Evolutionary conservation across 305 asterid species (phyloP).

Genomic region (Fraxinus ornus): DNA sequence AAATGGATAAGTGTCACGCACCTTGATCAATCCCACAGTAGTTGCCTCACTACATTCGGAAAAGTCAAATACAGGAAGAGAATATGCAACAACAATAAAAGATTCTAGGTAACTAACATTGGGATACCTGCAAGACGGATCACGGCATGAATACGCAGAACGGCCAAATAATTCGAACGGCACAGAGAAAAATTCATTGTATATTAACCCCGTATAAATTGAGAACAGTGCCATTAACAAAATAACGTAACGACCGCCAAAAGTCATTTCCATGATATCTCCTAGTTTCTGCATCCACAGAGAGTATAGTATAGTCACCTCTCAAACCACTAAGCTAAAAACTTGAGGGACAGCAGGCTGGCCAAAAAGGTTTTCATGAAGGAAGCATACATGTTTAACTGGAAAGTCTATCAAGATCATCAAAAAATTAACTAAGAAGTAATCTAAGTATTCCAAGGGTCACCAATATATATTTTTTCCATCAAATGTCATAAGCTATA

Average conservation of each 20-base stretch:
- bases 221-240: conserved; percentile 84
- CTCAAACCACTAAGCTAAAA: conserved; percentile 8
- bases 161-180: conserved; percentile 77
- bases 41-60: conserved; percentile 64
- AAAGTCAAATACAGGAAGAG: conserved; percentile 19
- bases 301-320: conserved; percentile 23
- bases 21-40: conserved; percentile 74
- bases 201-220: conserved; percentile 86
- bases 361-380: conserved; percentile 7
- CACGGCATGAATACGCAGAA: conserved; percentile 86
- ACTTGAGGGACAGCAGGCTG: conserved; percentile 2
- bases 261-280: conserved; percentile 89
- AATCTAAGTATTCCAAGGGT: not conserved
- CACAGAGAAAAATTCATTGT: conserved; percentile 85
- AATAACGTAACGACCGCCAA: conserved; percentile 91
- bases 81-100: conserved; percentile 21
- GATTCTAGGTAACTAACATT: conserved; percentile 20
- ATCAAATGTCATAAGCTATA: not conserved
- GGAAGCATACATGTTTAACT: conserved; percentile 9
- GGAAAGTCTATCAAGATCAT: conserved; percentile 8
- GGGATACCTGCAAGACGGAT: conserved; percentile 78
- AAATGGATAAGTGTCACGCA: conserved; percentile 78
- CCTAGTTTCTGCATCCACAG: conserved; percentile 80
- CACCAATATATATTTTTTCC: not conserved
- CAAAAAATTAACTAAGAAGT: not conserved